Evolutionary conservation across 2,329 filamentous ascomycete species (phyloP).

Genomic region (Cytospora piceae): DNA sequence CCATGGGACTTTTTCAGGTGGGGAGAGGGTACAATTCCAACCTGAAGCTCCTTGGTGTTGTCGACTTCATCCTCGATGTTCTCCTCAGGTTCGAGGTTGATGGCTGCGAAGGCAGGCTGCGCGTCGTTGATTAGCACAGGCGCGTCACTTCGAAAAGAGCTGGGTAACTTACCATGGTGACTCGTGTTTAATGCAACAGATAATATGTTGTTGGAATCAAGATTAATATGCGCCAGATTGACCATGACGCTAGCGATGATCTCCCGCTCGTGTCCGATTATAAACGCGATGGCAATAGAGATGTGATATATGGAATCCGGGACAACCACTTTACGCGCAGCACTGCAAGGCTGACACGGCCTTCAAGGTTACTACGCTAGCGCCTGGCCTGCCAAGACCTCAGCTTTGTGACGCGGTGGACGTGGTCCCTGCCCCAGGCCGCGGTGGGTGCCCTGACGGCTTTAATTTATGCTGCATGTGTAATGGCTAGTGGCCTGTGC

Average conservation of each 20-base stretch:
- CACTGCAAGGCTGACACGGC: constrained; percentile 7
- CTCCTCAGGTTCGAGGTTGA: constrained; percentile 94
- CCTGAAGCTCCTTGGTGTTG: constrained; percentile 90
- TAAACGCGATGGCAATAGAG: background rate
- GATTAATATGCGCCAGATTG: background rate
- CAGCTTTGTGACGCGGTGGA: constrained; percentile 1
- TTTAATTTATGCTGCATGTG: background rate
- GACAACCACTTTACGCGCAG: constrained; percentile 17
- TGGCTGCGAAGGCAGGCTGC: constrained; percentile 75
- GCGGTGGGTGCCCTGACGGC: background rate
- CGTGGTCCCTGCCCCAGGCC: background rate
- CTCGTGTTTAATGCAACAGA: background rate
- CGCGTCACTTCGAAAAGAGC: constrained; percentile 5
- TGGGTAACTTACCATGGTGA: constrained; percentile 17
- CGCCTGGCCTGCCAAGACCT: constrained; percentile 7
- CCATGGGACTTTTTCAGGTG: background rate
- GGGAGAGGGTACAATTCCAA: constrained; percentile 36
- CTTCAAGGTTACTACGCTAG: background rate
- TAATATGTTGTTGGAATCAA: background rate
- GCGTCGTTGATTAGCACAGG: constrained; percentile 21
- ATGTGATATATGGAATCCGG: constrained; percentile 1
- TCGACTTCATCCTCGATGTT: constrained; percentile 89
- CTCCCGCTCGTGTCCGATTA: background rate
- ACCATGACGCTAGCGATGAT: background rate
- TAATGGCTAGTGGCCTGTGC: background rate